These are phyloP conservation scores for Russula olivacea DNA, from an alignment of 768 basidiomycete genomes.

Conservation along the genomic window DNA sequence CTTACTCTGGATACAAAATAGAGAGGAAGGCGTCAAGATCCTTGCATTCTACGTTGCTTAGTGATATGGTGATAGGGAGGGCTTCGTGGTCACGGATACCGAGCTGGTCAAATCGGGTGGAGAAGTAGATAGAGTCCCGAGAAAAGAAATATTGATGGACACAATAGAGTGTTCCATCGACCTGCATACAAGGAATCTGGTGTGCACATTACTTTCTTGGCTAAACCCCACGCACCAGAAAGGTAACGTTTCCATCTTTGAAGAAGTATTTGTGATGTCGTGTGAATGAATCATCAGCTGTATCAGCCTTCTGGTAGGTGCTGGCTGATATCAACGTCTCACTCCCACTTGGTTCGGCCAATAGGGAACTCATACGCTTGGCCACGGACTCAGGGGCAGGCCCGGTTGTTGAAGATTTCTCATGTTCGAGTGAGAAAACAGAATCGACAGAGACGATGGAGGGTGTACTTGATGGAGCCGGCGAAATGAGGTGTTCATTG, in stretches of 20 bases:
- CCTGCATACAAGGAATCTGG: neutral
- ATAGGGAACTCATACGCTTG: no score
- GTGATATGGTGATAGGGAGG: neutral
- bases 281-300: neutral
- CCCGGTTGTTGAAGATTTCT: neutral
- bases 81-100: neutral
- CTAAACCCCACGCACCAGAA: conserved; percentile 9
- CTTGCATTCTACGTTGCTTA: neutral
- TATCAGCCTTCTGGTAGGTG: neutral
- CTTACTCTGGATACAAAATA: conserved; percentile 11
- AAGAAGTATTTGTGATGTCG: conserved; percentile 16
- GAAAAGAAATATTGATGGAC: conserved; percentile 21
- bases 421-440: neutral
- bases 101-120: neutral
- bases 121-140: conserved; percentile 12
- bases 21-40: conserved; percentile 15
- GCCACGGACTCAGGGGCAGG: no score
- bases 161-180: conserved; percentile 3
- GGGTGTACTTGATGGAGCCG: neutral
- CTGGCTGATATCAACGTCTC: neutral
- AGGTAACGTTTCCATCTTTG: conserved; percentile 21
- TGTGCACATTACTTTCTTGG: no score
- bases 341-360: neutral
- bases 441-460: conserved; percentile 3
- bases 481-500: neutral